phyloP scores from a whole-genome alignment of 495 filamentous ascomycete species.

The Penicillium riverlandense region DNA sequence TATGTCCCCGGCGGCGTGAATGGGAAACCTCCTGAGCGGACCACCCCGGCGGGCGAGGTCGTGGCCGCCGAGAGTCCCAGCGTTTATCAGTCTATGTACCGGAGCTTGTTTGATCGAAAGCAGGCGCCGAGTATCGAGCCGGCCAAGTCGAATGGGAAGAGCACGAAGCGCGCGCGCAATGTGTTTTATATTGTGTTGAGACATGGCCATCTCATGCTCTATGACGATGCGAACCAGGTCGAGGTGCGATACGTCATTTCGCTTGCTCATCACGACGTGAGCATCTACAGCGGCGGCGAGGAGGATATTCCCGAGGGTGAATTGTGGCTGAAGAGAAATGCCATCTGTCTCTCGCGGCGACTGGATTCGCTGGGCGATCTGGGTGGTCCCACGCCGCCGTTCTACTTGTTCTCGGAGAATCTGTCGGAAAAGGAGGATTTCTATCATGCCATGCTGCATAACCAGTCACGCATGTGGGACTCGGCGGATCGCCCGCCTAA shows the following conservation, averaged over 20 bases:
- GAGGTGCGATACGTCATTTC: conserved; percentile 95
- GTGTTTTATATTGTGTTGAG: conserved; percentile 94
- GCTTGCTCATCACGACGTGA: conserved; percentile 77
- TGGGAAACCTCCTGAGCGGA: conserved; percentile 81
- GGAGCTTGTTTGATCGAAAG: conserved; percentile 89
- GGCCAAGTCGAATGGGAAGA: conserved; percentile 46
- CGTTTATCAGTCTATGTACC: conserved; percentile 97
- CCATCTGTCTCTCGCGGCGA: conserved; percentile 74
- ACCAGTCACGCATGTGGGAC: conserved; percentile 61
- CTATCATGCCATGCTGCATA: conserved; percentile 85
- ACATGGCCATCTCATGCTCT: conserved; percentile 95
- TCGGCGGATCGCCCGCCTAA: conserved; percentile 54
- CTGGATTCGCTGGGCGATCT: conserved; percentile 53
- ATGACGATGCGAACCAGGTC: conserved; percentile 80
- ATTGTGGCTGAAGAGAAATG: conserved; percentile 91
- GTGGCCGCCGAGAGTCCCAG: conserved; percentile 72
- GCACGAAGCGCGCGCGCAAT: conserved; percentile 68
- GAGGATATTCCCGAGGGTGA: conserved; percentile 82
- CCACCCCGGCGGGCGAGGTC: conserved; percentile 68
- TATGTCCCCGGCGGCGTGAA: conserved; percentile 86
- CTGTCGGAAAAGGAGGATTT: conserved; percentile 96
- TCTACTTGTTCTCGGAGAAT: conserved; percentile 90
- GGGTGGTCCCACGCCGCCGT: conserved; percentile 62
- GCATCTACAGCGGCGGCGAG: conserved; percentile 70
- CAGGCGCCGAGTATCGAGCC: conserved; percentile 45